Conservation (phyloP, 768 basidiomycete species). For the Serendipita sp. region DNA sequence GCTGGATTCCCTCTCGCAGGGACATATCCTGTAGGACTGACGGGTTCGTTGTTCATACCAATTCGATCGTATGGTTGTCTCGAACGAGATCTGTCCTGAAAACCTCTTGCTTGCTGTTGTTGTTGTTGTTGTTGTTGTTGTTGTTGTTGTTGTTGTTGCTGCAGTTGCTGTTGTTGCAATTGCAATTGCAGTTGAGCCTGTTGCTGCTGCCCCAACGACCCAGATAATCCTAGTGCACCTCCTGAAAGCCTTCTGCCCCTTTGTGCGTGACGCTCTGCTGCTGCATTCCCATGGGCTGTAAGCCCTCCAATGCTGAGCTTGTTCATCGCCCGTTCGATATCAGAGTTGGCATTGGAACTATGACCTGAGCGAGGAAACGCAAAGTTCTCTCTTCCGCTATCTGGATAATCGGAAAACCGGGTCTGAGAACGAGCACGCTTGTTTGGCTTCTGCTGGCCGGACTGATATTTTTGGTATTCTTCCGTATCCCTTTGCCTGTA, state of each 20-base stretch:
- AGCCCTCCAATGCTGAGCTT: not conserved
- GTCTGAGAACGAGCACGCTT: conserved; percentile 3
- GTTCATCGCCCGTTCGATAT: not conserved
- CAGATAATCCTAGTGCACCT: not conserved
- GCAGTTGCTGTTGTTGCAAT: not conserved
- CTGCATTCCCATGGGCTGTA: not conserved
- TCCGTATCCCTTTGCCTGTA: conserved; percentile 1
- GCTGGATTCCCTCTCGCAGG: too few species aligned
- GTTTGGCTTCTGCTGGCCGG: not conserved
- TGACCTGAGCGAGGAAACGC: not conserved
- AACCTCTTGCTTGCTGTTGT: not conserved
- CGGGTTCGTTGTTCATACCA: not conserved
- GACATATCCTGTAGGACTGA: not conserved
- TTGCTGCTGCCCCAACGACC: not conserved
- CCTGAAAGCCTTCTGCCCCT: not conserved
- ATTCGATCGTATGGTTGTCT: not conserved
- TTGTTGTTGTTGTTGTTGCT: not conserved
- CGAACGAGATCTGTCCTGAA: not conserved
- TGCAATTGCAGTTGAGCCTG: not conserved
- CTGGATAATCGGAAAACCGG: not conserved
- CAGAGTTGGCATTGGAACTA: not conserved
- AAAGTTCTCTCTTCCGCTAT: not conserved
- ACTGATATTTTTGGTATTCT: not conserved
- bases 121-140: not conserved
- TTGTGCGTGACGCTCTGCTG: not conserved